Evolutionary conservation across 305 asterid genomes (phyloP).

Genomic region (Fraxinus sp.): DNA sequence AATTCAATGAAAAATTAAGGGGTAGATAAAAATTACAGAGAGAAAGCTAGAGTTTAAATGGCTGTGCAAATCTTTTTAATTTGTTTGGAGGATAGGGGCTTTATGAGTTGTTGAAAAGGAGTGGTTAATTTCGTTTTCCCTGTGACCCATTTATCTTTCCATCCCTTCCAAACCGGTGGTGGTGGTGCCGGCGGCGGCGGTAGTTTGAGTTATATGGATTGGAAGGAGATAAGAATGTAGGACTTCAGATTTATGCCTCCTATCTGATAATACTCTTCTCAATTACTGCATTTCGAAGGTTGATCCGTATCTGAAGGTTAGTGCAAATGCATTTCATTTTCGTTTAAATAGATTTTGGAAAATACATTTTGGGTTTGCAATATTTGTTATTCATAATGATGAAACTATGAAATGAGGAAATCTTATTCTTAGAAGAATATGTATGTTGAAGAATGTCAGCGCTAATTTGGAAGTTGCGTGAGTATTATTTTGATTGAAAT

Average conservation of each 20-base stretch:
- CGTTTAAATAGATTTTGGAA: neutral
- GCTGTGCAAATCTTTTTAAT: neutral
- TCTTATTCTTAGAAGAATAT: neutral
- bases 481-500: neutral
- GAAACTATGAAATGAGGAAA: neutral
- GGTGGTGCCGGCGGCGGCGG: conserved; percentile 5
- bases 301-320: conserved; percentile 9
- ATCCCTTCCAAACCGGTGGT: neutral
- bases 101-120: neutral
- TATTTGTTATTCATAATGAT: neutral
- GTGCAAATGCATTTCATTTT: neutral
- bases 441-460: neutral
- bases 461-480: neutral
- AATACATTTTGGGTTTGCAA: neutral
- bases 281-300: conserved; percentile 24
- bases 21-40: neutral
- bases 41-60: neutral
- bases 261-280: conserved; percentile 30
- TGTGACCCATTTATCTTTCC: neutral
- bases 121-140: neutral
- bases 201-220: neutral
- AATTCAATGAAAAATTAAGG: neutral
- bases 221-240: conserved; percentile 13
- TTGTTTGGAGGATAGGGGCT: neutral
- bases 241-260: conserved; percentile 16